A percentile compares a stretch with the other conserved stretches of the same genome.
These are phyloP conservation scores for Cytospora piceicola DNA, from an alignment of 2,329 filamentous ascomycete species.

Conservation along the genomic window DNA sequence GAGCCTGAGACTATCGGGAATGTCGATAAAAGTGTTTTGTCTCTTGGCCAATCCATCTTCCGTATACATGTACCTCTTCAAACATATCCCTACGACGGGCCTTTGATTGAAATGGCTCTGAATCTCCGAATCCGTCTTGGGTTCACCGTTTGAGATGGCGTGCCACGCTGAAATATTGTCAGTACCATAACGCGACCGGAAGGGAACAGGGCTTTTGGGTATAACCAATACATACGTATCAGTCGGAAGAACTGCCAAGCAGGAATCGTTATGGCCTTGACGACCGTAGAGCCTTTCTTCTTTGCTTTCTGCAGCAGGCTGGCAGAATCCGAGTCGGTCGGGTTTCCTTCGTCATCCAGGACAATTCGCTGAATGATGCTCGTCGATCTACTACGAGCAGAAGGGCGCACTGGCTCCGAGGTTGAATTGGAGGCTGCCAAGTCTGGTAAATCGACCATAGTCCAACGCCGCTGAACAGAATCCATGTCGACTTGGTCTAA, in stretches of 20 bases:
- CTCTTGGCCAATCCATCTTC: conserved; percentile 69
- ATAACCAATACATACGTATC: conserved; percentile 65
- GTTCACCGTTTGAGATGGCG: conserved; percentile 59
- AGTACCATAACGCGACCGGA: conserved; percentile 34
- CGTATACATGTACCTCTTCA: conserved; percentile 86
- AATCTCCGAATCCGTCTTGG: conserved; percentile 74
- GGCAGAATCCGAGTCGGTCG: conserved; percentile 47
- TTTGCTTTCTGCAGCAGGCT: conserved; percentile 50
- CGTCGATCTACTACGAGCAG: conserved; percentile 53
- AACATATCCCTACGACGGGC: conserved; percentile 87
- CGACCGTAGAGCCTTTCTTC: conserved; percentile 53
- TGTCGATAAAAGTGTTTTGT: conserved; percentile 85
- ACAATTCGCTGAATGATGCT: conserved; percentile 66
- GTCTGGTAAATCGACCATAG: conserved; percentile 33
- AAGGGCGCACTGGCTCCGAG: conserved; percentile 38
- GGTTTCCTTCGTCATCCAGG: conserved; percentile 54
- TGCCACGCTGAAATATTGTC: conserved; percentile 73
- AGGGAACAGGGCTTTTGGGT: not conserved
- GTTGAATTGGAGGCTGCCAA: conserved; percentile 31
- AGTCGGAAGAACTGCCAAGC: conserved; percentile 97
- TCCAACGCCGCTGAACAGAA: conserved; percentile 44
- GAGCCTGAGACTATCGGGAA: conserved; percentile 77
- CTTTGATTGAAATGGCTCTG: conserved; percentile 85
- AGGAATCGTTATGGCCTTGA: conserved; percentile 89
- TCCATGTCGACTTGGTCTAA: conserved; percentile 32